Evolutionary conservation across 164 flowering plant species (phyloP).

Genomic region (Kingdonia uniflora): DNA sequence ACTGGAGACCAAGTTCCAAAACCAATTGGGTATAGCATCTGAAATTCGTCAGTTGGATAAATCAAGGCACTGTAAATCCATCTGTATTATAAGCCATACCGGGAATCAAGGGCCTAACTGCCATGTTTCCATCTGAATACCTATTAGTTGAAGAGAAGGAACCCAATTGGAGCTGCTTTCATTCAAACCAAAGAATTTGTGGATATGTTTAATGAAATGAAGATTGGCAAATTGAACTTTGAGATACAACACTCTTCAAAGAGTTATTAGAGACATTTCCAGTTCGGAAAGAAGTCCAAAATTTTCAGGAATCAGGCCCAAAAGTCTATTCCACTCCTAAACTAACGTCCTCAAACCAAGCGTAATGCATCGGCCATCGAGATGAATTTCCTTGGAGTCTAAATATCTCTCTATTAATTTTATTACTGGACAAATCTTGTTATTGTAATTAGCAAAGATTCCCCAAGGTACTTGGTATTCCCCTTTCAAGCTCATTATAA

Average conservation of each 20-base stretch:
- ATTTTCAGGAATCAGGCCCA: slow-evolving; percentile 9
- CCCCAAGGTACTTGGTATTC: slow-evolving; percentile 6
- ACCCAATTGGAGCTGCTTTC: not conserved
- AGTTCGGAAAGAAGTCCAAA: not conserved
- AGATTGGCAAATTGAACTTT: not conserved
- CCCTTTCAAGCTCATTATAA: slow-evolving; percentile 5
- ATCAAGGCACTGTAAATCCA: not conserved
- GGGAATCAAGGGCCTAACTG: not conserved
- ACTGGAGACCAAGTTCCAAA: not conserved
- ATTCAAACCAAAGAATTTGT: not conserved
- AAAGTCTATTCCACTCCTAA: not conserved
- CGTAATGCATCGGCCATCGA: not conserved
- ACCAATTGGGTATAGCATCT: not conserved
- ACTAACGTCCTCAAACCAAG: not conserved
- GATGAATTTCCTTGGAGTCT: not conserved
- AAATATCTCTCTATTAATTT: not conserved
- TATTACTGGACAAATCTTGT: not conserved
- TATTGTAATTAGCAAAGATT: slow-evolving; percentile 7
- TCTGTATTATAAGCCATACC: not conserved
- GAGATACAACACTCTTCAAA: not conserved
- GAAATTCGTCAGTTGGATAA: not conserved
- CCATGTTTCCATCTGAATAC: not conserved
- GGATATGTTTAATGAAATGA: not conserved
- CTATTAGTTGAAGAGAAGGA: not conserved
- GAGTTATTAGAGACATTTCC: not conserved